Base-by-base conservation (phyloP, 164 flowering plant genomes). In the Magnolia officinalis region DNA sequence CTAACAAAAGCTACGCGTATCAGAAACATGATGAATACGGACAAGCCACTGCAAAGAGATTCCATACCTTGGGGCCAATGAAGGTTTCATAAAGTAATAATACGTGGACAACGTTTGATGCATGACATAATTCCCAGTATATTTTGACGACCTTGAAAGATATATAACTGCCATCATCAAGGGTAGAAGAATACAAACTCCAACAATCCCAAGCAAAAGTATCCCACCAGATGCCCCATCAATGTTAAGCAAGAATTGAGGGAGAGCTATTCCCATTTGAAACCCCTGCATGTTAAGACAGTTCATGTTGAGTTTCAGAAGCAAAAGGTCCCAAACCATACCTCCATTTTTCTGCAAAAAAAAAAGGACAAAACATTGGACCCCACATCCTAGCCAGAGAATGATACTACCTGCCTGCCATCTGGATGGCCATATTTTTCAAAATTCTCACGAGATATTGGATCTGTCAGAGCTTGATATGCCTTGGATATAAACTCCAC, bases 371-470 rank as follows among this genome's bases (percentile, higher is more conserved):
- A 75, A 69, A 23, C 20, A 55, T 49, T 52, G 58, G 50, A 65
- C 61, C 73, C 24, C 0, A 69, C 31, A 71, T 73, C 67, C 45
- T 9, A 31, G 26, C 18, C 23, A 69, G 18, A 61, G 50, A 55
- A n/a, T 20, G 51, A 72, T 50, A 59, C 21, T 86, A 94, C 99
- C 96, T 96, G 99, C 70, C 95, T 87, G 69, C 99, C 99, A 90
- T 96, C 99, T 61, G 99, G 99, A 83, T 94, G 98, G 64, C 99
- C 98, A 89, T 94, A 96, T 77, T 96, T 96, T 83, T 92, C 99
- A 88, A 75, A 96, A 81, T 96, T 96, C 78, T 94, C 99, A 79
- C 98, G 92, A 19, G 99, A 90, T 78, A 88, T 75, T 24, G 99
- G 98, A 85, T 96, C 99, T 16, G 98, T 94, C 76, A 96, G 81